Evolutionary conservation across 2,329 filamentous ascomycete genomes (phyloP), one percentile per base, ranked within the genome.

Genomic region (Pezicula radicicola): DNA sequence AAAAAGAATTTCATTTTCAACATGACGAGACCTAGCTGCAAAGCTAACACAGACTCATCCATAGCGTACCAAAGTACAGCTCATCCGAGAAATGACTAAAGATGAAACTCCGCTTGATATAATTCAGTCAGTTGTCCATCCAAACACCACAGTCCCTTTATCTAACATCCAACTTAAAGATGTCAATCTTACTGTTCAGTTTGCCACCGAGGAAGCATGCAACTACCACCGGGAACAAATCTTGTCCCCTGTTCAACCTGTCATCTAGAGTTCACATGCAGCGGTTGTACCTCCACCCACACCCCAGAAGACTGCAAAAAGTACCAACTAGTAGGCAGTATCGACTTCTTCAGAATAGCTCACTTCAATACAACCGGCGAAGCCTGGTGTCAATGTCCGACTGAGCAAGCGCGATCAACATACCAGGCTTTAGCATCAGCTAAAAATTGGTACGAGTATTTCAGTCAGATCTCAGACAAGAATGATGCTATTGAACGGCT

Each of bases 391-490:
- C 15, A 45, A 6, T 21, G 53, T 42, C 37, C 43, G 6, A 58
- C 58, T 7, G 33, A 49, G 7, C 42, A 25, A 12, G 55, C 58
- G 10, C 46, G 56, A 25, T 30, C 21, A 3, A 39, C 42, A 7
- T 59, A 59, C 44, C 42, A 49, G 30, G 54, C 58, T 13, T 43
- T 59, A 10, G 55, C 56, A 4, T 44, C 50, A 3, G 54, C 50
- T 3, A 16, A 9, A 6, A 41, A 39, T 21, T 60, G 58, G 58
- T 49, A 49, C 15, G 58, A 60, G 9, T 60, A 59, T 45, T 59
- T 52, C 48, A 58, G 51, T 7, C 36, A 28, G 7, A 48, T 59
- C 25, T 60, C 58, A 3, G 54, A 57, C 37, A 56, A 57, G n/a
- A n/a, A 16, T 19, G 35, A 19, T 2, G 19, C 40, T 19, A 25